A percentile compares a stretch with the other conserved stretches of the same genome.
phyloP scores from a whole-genome alignment of 2,329 filamentous ascomycete genomes.

The Diaporthe sp. region DNA sequence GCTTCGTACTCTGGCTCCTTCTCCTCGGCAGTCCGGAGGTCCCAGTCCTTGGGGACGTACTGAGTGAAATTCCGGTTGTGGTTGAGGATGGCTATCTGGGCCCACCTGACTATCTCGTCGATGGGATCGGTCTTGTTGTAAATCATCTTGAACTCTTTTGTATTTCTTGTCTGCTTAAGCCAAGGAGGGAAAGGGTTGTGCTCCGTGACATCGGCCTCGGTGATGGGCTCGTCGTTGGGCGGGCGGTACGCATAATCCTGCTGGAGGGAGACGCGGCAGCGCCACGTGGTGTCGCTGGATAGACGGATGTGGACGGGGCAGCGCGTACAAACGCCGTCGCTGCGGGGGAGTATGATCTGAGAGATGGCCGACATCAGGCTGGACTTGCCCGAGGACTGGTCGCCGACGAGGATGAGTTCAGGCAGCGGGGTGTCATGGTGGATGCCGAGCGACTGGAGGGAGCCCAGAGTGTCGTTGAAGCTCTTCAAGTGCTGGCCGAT shows the following conservation, averaged over 20 bases:
- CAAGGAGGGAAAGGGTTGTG: slow-evolving; percentile 76
- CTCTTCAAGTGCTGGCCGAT: slow-evolving; percentile 76
- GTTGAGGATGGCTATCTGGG: slow-evolving; percentile 83
- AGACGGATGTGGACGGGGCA: slow-evolving; percentile 87
- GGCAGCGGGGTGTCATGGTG: slow-evolving; percentile 80
- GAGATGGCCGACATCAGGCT: slow-evolving; percentile 75
- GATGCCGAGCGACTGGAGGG: slow-evolving; percentile 80
- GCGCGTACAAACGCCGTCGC: slow-evolving; percentile 81
- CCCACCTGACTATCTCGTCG: slow-evolving; percentile 77
- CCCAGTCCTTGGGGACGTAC: slow-evolving; percentile 64
- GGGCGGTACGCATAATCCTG: slow-evolving; percentile 73
- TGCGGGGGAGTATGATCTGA: slow-evolving; percentile 79
- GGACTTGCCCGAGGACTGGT: slow-evolving; percentile 88
- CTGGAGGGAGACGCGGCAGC: slow-evolving; percentile 76
- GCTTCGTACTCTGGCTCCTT: slow-evolving; percentile 39
- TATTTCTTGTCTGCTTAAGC: slow-evolving; percentile 63
- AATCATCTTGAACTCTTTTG: slow-evolving; percentile 75
- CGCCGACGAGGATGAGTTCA: slow-evolving; percentile 86
- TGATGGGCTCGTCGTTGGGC: slow-evolving; percentile 55
- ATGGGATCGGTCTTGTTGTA: slow-evolving; percentile 74
- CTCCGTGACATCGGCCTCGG: slow-evolving; percentile 62
- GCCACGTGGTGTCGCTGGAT: slow-evolving; percentile 72
- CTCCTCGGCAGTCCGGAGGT: slow-evolving; percentile 44
- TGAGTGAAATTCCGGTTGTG: slow-evolving; percentile 67
- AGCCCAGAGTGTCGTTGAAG: slow-evolving; percentile 75